A percentile compares a stretch with the other conserved stretches of the same genome.
These are phyloP conservation scores for Diaporthe destruens DNA, from an alignment of 2,329 filamentous ascomycete species.

Conservation along the genomic window DNA sequence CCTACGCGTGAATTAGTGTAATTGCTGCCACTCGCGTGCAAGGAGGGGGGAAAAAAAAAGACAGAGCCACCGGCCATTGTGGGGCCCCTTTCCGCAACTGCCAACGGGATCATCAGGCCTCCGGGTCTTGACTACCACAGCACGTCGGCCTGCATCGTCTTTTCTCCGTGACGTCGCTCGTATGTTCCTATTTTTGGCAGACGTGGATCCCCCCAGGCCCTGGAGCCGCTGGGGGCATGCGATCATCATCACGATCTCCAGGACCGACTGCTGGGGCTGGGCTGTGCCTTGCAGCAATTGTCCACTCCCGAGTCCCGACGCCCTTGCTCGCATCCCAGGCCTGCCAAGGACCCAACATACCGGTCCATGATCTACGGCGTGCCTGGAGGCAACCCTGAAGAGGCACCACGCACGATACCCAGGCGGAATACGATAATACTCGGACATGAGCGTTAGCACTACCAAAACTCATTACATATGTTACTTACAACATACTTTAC, in stretches of 20 bases:
- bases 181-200: constrained; percentile 25
- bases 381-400: constrained; percentile 23
- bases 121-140: neutral
- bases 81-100: neutral
- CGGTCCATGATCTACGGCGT: constrained; percentile 14
- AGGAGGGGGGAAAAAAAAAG: too few relatives aligned
- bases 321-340: constrained; percentile 24
- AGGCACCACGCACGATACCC: neutral
- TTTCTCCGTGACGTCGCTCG: neutral
- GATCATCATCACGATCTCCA: constrained; percentile 32
- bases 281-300: constrained; percentile 17
- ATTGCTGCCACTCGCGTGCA: constrained; percentile 1
- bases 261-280: constrained; percentile 17
- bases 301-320: constrained; percentile 13
- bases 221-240: neutral
- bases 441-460: too few relatives aligned
- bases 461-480: too few relatives aligned
- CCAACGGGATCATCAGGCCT: constrained; percentile 10
- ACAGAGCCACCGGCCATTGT: constrained; percentile 27
- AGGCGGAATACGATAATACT: too few relatives aligned
- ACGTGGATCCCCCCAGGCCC: constrained; percentile 8
- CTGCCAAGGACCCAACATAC: constrained; percentile 16
- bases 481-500: too few relatives aligned
- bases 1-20: constrained; percentile 26
- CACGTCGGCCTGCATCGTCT: neutral